Conservation (phyloP, 1,139 yeast species). For the Eremothecium sinecaudum region DNA sequence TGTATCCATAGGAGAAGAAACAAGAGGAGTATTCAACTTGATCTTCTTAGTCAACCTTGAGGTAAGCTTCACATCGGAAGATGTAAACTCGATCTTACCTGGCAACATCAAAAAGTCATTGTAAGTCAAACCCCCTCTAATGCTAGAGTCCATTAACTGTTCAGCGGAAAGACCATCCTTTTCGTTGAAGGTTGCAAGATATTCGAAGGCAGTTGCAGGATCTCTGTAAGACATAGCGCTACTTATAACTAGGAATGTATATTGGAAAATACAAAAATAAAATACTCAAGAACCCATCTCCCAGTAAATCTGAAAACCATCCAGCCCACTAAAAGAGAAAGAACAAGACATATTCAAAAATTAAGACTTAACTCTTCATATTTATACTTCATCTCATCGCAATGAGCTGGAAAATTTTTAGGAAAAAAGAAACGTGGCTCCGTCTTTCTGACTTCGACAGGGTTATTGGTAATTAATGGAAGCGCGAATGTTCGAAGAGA, state of each 20-base stretch:
- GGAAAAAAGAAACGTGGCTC: conserved; percentile 1
- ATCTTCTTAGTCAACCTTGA: conserved; percentile 85
- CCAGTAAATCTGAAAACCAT: not conserved
- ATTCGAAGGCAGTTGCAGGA: conserved; percentile 56
- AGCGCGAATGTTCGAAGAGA: no score
- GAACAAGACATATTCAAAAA: no score
- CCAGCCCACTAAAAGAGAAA: not conserved
- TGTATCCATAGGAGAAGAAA: conserved; percentile 98
- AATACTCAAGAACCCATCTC: conserved; percentile 2
- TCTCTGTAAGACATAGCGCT: conserved; percentile 35
- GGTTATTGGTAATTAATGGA: no score
- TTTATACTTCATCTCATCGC: conserved; percentile 5
- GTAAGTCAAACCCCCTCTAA: conserved; percentile 94
- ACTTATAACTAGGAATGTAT: not conserved
- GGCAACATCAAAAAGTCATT: conserved; percentile 93
- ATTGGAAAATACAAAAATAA: no score
- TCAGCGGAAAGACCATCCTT: conserved; percentile 82
- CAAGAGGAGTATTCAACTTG: conserved; percentile 85
- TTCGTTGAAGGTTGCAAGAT: conserved; percentile 52
- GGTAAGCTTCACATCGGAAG: conserved; percentile 67
- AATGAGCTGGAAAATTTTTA: conserved; percentile 4
- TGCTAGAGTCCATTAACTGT: conserved; percentile 78
- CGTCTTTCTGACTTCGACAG: no score
- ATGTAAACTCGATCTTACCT: conserved; percentile 85
- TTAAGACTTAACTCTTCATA: no score